phyloP scores from a whole-genome alignment of 2,329 filamentous ascomycete species.

The Mollisiaceae sp. region DNA sequence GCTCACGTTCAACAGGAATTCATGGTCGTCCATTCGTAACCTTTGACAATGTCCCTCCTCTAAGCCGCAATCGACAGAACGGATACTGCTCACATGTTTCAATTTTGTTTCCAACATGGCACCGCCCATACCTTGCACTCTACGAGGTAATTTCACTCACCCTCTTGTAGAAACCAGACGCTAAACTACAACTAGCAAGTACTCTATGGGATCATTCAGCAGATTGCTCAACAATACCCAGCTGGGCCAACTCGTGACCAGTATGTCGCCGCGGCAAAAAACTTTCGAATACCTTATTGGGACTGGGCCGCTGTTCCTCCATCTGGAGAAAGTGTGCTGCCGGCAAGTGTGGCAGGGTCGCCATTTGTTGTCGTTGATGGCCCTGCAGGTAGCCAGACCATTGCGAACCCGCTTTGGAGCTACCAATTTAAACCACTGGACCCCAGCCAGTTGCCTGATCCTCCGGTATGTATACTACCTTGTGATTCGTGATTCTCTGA shows the following conservation, averaged over 20 bases:
- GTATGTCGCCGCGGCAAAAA: slow-evolving; percentile 51
- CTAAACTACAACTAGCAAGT: slow-evolving; percentile 52
- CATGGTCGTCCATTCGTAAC: slow-evolving; percentile 38
- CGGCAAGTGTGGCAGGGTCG: slow-evolving; percentile 53
- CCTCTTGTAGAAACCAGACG: neutral
- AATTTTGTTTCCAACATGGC: slow-evolving; percentile 50
- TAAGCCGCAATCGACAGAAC: slow-evolving; percentile 25
- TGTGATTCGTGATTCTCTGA: slow-evolving; percentile 8
- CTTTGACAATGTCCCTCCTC: slow-evolving; percentile 33
- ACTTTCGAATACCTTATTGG: slow-evolving; percentile 54
- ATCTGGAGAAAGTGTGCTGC: slow-evolving; percentile 53
- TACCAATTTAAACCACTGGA: slow-evolving; percentile 53
- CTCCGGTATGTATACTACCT: slow-evolving; percentile 55
- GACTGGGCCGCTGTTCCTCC: slow-evolving; percentile 54
- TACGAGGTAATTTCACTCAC: slow-evolving; percentile 53
- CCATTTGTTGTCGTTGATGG: slow-evolving; percentile 56
- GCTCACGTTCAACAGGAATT: slow-evolving; percentile 30
- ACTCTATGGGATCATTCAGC: slow-evolving; percentile 52
- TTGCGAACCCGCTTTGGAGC: slow-evolving; percentile 59
- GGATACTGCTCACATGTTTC: slow-evolving; percentile 41
- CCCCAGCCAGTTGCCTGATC: slow-evolving; percentile 59
- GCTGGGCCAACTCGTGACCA: slow-evolving; percentile 38
- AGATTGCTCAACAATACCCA: slow-evolving; percentile 48
- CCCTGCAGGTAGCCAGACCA: slow-evolving; percentile 49
- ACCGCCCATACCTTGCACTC: slow-evolving; percentile 59